phyloP scores from a whole-genome alignment of 306 rosid genomes.

The Rosa multiflora region DNA sequence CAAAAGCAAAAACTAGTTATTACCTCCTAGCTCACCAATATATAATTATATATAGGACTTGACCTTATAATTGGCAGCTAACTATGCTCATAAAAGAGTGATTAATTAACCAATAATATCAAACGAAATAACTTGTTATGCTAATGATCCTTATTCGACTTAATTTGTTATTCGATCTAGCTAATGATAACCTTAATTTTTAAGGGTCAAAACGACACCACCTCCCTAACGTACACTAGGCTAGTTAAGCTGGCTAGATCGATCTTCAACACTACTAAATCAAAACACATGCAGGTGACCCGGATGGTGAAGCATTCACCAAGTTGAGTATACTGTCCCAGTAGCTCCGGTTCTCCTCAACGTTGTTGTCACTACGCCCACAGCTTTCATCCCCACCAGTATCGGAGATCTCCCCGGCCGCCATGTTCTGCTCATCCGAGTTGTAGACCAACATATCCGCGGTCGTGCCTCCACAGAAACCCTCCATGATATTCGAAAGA shows the following conservation, averaged over 20 bases:
- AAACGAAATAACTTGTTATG: neutral
- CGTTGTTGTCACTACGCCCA: conserved; percentile 31
- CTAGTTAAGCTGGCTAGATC: neutral
- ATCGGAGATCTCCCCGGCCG: conserved; percentile 44
- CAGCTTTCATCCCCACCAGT: conserved; percentile 32
- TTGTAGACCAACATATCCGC: conserved; percentile 62
- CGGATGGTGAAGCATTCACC: conserved; percentile 44
- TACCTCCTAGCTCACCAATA: neutral
- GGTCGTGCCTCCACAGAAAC: conserved; percentile 29
- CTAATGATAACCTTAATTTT: neutral
- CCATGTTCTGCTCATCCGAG: conserved; percentile 34
- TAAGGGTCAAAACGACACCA: neutral
- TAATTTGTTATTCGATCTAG: neutral
- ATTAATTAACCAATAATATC: neutral
- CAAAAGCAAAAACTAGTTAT: neutral
- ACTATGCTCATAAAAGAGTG: neutral
- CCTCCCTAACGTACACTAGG: neutral
- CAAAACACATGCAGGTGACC: conserved; percentile 47
- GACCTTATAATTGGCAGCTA: neutral
- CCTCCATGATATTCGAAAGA: conserved; percentile 42
- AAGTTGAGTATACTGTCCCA: conserved; percentile 83
- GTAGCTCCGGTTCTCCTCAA: conserved; percentile 84
- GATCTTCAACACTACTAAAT: neutral
- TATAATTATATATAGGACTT: neutral
- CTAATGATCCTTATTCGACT: neutral